phyloP scores from a whole-genome alignment of 176 grass and related monocot genomes.

The Carex scoparia region DNA sequence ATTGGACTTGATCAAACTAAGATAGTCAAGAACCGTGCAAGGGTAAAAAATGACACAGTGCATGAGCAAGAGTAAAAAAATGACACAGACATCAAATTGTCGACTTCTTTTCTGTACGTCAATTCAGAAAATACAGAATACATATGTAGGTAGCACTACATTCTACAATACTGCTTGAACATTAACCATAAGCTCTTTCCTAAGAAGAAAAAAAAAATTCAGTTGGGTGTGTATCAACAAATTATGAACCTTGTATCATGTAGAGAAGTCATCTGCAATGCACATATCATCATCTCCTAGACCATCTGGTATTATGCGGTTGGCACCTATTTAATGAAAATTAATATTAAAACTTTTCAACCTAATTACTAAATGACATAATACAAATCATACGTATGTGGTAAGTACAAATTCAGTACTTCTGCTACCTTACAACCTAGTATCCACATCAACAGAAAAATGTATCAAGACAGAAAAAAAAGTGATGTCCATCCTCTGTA shows the following conservation, averaged over 20 bases:
- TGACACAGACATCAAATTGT: no score
- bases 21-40: no score
- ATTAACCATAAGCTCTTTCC: slow-evolving; percentile 45
- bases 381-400: background rate
- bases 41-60: no score
- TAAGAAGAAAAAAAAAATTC: slow-evolving; percentile 27
- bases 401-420: slow-evolving; percentile 23
- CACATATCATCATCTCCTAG: slow-evolving; percentile 84
- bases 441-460: background rate
- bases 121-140: no score
- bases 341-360: background rate
- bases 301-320: slow-evolving; percentile 56
- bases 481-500: no score
- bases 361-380: background rate
- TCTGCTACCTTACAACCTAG: slow-evolving; percentile 64
- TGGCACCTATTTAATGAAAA: slow-evolving; percentile 50
- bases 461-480: background rate
- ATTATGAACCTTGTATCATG: slow-evolving; percentile 48
- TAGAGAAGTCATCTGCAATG: slow-evolving; percentile 81
- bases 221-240: background rate
- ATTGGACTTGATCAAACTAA: background rate
- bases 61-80: no score
- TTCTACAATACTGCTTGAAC: no score
- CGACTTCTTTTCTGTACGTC: no score
- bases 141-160: no score